Evolutionary conservation across 2,329 filamentous ascomycete species (phyloP), one percentile per base, ranked within the genome.

Genomic region (Blastomyces parvus): DNA sequence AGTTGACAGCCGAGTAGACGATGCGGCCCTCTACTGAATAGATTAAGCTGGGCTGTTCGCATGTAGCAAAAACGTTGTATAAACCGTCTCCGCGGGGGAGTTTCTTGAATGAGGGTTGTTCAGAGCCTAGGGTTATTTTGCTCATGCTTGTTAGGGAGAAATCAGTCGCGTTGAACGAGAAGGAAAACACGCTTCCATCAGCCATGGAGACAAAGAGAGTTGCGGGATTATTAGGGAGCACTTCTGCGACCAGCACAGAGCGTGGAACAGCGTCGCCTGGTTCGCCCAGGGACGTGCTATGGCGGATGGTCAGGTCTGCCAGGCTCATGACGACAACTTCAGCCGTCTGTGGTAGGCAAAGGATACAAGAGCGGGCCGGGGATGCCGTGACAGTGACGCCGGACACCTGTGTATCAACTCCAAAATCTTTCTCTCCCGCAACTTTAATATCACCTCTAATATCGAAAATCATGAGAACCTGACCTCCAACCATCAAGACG

Each of bases 11-110:
- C 4, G 92, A 96, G 77, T 95, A 99, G 0, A 96, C 86, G 50
- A 97, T 88, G 27, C 92, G 84, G 0, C 89, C 90, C 72, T 97
- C 91, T 0, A 87, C 86, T 9, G 89, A 89, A 72, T 99, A 97
- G 59, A 99, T 96, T 62, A 99, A 77, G 66, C 90, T 97, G 0
- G 94, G 90, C 71, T 97, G 91, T 70, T 99, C 94, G 63, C 91
- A 96, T 0, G 91, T 96, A 0, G 91, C 91, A 73, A 99, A 96
- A 0, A 99, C 87, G 69, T 89, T 95, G 72, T 83, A 89, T 0
- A 90, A 78, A 0, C 83, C 81, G 61, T 87, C 79, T 0, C 80
- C 80, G 60, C 87, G 84, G 0, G 91, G 90, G 1, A 99, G 78
- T 27, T 89, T 81, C 64, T 93, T 88, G 69, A 99, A 87, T 17